Evolutionary conservation across 1,284 basidiomycete genomes (phyloP), one percentile per base, ranked within the genome.

Genomic region (Jaminaea rosea): DNA sequence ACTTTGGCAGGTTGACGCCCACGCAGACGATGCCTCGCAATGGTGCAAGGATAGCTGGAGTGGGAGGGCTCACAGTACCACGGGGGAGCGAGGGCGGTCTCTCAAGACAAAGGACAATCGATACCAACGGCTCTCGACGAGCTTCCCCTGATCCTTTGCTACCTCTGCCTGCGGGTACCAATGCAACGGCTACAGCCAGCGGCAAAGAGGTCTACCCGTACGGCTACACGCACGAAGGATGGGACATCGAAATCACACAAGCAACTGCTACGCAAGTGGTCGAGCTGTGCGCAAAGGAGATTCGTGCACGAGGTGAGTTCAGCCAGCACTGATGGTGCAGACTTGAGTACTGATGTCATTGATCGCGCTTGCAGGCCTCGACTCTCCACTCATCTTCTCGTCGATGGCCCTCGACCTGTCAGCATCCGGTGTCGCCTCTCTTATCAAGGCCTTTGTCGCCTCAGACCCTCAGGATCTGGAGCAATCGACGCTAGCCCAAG

Each of bases 331-430:
- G 21, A 28, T 17, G 10, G 34, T 34, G 32, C 6, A 19, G 19
- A n/a, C 37, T 26, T 24, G 6, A 8, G 3, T 27, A 2, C 6
- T 46, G 47, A 9, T 17, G 8, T n/a, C 21, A 34, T 49, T 47
- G 13, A 21, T 4, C 29, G 17, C 7, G 15, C 10, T 36, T 26
- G 34, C 41, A 39, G 70, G 69, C 36, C 60, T 71, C 7, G 69
- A 70, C 47, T 54, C 58, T 17, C 67, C 69, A 5, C 60, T 69
- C 32, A 65, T 73, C 49, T 69, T 73, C 45, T 71, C 69, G 26
- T 69, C 66, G 3, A 67, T 71, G 67, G 71, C 71, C 1, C 52
- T 67, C 3, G 69, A 67, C 34, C 62, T 73, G 3, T 69, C 65
- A 1, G 51, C 67, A 10, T 9, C 54, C 44, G 63, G 57, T 24